These are phyloP conservation scores for Aspergillus sp. DNA, from an alignment of 2,329 filamentous ascomycete species.

Conservation along the genomic window DNA sequence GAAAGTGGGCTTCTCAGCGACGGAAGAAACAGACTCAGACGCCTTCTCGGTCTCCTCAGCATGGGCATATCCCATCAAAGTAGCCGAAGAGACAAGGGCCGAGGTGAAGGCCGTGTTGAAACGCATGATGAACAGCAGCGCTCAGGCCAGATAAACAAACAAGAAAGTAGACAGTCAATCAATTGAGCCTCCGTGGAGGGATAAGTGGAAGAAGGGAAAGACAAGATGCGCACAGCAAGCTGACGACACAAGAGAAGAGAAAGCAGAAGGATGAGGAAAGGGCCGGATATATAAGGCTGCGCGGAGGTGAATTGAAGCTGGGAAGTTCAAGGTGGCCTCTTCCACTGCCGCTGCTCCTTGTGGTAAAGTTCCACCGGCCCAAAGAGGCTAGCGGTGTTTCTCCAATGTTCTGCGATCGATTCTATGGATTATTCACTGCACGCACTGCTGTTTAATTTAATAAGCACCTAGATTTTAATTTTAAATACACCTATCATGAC, in stretches of 20 bases:
- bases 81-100: constrained; percentile 64
- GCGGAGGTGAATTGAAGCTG: constrained; percentile 15
- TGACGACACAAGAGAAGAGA: constrained; percentile 3
- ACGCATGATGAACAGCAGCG: constrained; percentile 62
- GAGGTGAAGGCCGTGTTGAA: constrained; percentile 74
- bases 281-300: constrained; percentile 27
- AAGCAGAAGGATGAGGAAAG: constrained; percentile 12
- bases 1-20: constrained; percentile 71
- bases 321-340: constrained; percentile 43
- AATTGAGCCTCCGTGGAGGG: constrained; percentile 16
- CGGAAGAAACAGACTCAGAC: constrained; percentile 48
- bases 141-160: constrained; percentile 15
- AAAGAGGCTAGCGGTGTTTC: constrained; percentile 13
- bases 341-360: constrained; percentile 19
- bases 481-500: no score
- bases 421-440: no score
- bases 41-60: constrained; percentile 64
- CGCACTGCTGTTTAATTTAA: no score
- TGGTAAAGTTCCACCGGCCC: constrained; percentile 7
- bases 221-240: constrained; percentile 2
- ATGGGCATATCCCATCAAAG: constrained; percentile 61
- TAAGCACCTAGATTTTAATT: no score
- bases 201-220: constrained; percentile 6
- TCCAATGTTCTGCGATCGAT: constrained; percentile 7
- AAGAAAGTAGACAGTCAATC: constrained; percentile 12